Evolutionary conservation across 768 basidiomycete genomes (phyloP).

Genomic region (Tylopilus sp.): DNA sequence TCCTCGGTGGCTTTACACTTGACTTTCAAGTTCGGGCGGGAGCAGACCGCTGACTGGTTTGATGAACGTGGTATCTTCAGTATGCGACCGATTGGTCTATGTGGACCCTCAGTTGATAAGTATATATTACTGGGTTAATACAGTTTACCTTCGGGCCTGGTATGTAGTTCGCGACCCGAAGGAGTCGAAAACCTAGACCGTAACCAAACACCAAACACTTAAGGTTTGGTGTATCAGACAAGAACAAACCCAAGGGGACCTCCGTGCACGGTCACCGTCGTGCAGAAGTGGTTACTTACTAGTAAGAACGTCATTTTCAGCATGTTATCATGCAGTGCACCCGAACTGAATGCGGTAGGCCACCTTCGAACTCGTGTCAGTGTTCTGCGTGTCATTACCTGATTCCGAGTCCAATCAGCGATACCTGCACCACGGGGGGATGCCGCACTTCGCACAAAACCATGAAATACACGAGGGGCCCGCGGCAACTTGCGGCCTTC

Average conservation of each 20-base stretch:
- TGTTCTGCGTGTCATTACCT: conserved; percentile 5
- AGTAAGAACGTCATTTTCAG: neutral
- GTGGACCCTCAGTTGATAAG: too few species aligned
- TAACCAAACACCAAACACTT: too few species aligned
- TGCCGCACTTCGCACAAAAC: neutral
- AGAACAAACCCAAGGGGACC: neutral
- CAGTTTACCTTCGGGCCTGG: too few species aligned
- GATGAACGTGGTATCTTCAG: neutral
- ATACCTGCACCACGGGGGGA: neutral
- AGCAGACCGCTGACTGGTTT: neutral
- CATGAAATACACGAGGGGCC: neutral
- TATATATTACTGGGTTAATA: too few species aligned
- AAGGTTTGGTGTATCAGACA: too few species aligned
- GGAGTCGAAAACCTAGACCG: too few species aligned
- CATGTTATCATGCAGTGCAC: neutral
- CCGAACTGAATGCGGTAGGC: neutral
- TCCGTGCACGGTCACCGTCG: neutral
- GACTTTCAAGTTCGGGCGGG: neutral
- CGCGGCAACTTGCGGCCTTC: neutral
- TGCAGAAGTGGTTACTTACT: neutral
- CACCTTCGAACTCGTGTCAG: neutral
- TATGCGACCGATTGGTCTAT: neutral
- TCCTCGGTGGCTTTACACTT: neutral
- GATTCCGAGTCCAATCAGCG: conserved; percentile 6
- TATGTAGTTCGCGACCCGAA: too few species aligned